These are phyloP conservation scores for Aspergillus sojae DNA, from an alignment of 2,329 filamentous ascomycete species.

Conservation along the genomic window DNA sequence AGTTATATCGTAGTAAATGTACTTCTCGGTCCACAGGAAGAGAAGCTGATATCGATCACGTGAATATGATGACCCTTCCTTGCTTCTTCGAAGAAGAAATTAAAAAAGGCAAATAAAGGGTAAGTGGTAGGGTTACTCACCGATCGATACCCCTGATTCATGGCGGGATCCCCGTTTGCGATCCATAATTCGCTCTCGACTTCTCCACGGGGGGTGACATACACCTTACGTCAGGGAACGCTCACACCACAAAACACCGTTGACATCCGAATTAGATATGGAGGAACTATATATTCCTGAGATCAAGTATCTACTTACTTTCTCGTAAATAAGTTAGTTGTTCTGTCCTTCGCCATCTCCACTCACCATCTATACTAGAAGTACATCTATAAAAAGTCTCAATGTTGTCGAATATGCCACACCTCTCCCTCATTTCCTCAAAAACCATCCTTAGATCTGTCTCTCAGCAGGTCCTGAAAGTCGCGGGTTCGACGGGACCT, in stretches of 20 bases:
- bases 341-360: background rate
- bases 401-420: conserved; percentile 16
- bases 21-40: too few relatives aligned
- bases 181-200: background rate
- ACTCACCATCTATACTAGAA: background rate
- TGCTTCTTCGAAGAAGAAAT: too few relatives aligned
- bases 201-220: background rate
- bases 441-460: conserved; percentile 10
- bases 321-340: background rate
- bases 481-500: conserved; percentile 8
- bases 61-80: background rate
- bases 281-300: background rate
- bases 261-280: background rate
- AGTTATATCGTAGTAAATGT: accelerated
- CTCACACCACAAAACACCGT: background rate
- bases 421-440: background rate
- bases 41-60: too few relatives aligned
- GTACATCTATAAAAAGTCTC: background rate
- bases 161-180: background rate
- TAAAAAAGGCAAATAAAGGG: too few relatives aligned
- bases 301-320: background rate
- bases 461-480: conserved; percentile 14
- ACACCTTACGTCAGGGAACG: background rate
- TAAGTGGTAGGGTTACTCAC: too few relatives aligned
- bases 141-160: background rate